Conservation (phyloP, 208 protist genomes). For the Tritrichomonas foetus region DNA sequence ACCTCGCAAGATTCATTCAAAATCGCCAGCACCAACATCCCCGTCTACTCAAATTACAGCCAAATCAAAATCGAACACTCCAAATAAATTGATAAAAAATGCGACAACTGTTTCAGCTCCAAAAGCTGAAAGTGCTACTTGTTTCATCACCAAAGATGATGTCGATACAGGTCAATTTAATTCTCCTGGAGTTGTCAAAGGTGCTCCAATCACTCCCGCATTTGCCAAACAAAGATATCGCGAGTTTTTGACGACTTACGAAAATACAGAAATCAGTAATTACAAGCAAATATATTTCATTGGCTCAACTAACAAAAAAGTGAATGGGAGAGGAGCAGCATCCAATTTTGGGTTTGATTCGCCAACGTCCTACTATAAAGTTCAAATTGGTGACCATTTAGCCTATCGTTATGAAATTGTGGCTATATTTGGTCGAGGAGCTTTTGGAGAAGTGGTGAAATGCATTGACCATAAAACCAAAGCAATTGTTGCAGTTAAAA, state of each 20-base stretch:
- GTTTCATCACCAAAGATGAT: too few relatives aligned
- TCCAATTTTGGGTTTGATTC: neutral
- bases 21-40: too few relatives aligned
- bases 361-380: neutral
- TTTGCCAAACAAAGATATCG: neutral
- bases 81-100: too few relatives aligned
- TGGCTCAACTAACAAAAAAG: neutral
- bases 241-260: neutral
- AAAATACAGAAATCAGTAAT: neutral
- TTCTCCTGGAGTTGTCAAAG: too few relatives aligned
- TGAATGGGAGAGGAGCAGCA: too few relatives aligned
- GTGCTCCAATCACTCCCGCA: neutral
- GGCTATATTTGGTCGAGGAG: conserved; percentile 68
- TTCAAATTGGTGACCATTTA: neutral
- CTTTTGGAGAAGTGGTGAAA: conserved; percentile 79
- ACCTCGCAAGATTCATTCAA: too few relatives aligned
- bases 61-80: too few relatives aligned
- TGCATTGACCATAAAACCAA: conserved; percentile 68
- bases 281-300: neutral
- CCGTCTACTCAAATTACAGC: too few relatives aligned
- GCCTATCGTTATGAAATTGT: conserved; percentile 77
- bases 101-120: too few relatives aligned
- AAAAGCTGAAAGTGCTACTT: too few relatives aligned
- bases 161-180: too few relatives aligned
- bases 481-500: conserved; percentile 66